These are phyloP conservation scores for Microcyclosporella mali DNA, from an alignment of 2,329 filamentous ascomycete species.

Conservation along the genomic window DNA sequence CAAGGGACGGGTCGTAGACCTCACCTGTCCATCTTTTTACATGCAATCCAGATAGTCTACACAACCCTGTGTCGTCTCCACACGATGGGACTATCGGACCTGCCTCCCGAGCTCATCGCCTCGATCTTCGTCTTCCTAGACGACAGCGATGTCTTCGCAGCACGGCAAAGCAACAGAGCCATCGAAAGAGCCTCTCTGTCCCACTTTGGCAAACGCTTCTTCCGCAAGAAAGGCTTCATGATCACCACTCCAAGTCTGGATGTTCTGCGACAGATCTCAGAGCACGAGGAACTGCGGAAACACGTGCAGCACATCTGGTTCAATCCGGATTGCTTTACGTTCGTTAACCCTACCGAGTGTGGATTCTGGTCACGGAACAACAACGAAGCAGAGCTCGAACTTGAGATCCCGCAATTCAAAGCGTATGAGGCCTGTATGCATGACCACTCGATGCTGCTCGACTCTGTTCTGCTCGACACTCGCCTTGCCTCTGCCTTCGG, in stretches of 20 bases:
- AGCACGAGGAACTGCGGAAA: constrained; percentile 21
- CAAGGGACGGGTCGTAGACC: too few species aligned
- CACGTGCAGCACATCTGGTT: constrained; percentile 31
- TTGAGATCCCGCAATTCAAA: background rate
- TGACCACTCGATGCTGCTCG: constrained; percentile 18
- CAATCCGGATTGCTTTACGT: constrained; percentile 28
- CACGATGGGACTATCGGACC: constrained; percentile 15
- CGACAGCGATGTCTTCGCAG: constrained; percentile 19
- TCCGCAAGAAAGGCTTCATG: constrained; percentile 31
- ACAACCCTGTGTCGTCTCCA: too few species aligned
- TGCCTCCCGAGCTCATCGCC: constrained; percentile 27
- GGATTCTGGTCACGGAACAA: constrained; percentile 4
- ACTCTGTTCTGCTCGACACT: too few species aligned
- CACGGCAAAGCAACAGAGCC: constrained; percentile 16
- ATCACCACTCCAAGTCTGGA: constrained; percentile 22
- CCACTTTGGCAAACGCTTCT: constrained; percentile 26
- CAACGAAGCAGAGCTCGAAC: background rate
- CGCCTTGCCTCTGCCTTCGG: constrained; percentile 15
- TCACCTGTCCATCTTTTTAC: too few species aligned
- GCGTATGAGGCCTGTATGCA: constrained; percentile 18
- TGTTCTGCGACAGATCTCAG: constrained; percentile 19
- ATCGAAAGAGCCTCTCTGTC: constrained; percentile 23
- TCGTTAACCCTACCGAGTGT: constrained; percentile 16
- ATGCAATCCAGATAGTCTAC: too few species aligned
- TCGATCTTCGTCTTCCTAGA: constrained; percentile 20